Evolutionary conservation across 768 basidiomycete genomes (phyloP).

Genomic region (Pisolithus tinctorius): DNA sequence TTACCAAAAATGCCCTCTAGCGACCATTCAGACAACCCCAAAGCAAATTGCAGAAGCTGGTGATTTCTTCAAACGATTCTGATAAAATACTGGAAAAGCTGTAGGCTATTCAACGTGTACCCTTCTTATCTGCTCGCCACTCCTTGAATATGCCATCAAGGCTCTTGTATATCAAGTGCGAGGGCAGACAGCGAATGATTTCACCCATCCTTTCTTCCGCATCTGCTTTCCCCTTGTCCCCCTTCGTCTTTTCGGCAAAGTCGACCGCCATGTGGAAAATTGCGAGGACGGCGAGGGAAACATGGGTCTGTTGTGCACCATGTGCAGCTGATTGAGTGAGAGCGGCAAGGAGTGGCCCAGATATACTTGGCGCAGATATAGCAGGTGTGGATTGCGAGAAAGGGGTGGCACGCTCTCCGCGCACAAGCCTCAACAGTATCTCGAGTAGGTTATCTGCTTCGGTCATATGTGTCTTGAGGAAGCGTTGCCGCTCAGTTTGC

Average conservation of each 20-base stretch:
- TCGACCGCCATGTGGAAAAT: slow-evolving; percentile 82
- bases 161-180: slow-evolving; percentile 82
- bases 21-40: not conserved
- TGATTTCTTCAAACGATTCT: too few relatives aligned
- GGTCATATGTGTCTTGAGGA: slow-evolving; percentile 82
- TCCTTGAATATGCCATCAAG: slow-evolving; percentile 94
- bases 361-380: slow-evolving; percentile 55
- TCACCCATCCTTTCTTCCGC: slow-evolving; percentile 77
- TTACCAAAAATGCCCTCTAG: too few relatives aligned
- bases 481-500: slow-evolving; percentile 73
- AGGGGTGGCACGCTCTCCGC: slow-evolving; percentile 76
- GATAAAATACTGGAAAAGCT: too few relatives aligned
- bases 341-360: slow-evolving; percentile 66
- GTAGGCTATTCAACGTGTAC: slow-evolving; percentile 33
- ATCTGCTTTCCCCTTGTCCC: slow-evolving; percentile 61
- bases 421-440: slow-evolving; percentile 85
- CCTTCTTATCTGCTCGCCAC: slow-evolving; percentile 81
- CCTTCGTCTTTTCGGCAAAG: slow-evolving; percentile 67
- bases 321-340: slow-evolving; percentile 73
- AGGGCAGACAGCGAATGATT: slow-evolving; percentile 84
- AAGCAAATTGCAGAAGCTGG: not conserved
- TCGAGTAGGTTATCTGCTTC: slow-evolving; percentile 88
- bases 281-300: slow-evolving; percentile 87
- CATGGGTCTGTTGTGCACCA: slow-evolving; percentile 86
- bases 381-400: slow-evolving; percentile 58